Evolutionary conservation across 106 monocot genomes (phyloP), one percentile per base, ranked within the genome.

Genomic region (Dendrobium chrysotoxum): DNA sequence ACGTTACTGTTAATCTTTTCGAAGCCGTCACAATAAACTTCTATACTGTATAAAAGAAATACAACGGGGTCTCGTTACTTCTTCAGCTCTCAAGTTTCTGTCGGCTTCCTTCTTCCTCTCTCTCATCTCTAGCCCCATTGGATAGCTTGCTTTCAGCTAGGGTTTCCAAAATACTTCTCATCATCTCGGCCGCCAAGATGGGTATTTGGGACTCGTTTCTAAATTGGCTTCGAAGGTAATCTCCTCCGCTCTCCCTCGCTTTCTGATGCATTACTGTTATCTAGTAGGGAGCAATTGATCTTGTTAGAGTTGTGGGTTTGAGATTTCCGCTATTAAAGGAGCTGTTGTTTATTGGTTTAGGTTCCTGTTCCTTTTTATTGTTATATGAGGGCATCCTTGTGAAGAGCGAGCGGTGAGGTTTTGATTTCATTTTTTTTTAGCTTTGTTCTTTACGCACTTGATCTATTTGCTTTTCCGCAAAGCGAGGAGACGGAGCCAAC

Each of bases 181-280:
- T 12, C 35, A 3, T 70, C 70, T 15, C 35, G 35, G 35, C 70
- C 30, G 35, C 35, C 76, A 46, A 45, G 57, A 86, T 86, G 86
- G 86, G 86, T 42, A 76, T 86, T 26, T 86, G 83, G 83, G 86
- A 86, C 26, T 86, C 86, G 50, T 72, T 86, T 42, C 86, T 86
- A 44, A 86, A 83, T 45, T 86, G 86, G 86, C 86, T 86, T 35
- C 86, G 86, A 30, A 86, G 86, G 86, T 86, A 72, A 42, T 74
- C 40, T 38, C 72, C 40, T 26, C 30, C 4, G 16, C 25, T 17
- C 17, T 25, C 5, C 16, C 18, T 26, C 30, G 15, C 11, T 28
- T 30, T 35, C 15, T 28, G 30, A 28, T 40, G 11, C 26, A 5
- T 12, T 30, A 25, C 21, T 68, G 10, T 10, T 12, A 25, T 80